phyloP scores from a whole-genome alignment of 2,329 filamentous ascomycete species.

The Ascochyta lentis region DNA sequence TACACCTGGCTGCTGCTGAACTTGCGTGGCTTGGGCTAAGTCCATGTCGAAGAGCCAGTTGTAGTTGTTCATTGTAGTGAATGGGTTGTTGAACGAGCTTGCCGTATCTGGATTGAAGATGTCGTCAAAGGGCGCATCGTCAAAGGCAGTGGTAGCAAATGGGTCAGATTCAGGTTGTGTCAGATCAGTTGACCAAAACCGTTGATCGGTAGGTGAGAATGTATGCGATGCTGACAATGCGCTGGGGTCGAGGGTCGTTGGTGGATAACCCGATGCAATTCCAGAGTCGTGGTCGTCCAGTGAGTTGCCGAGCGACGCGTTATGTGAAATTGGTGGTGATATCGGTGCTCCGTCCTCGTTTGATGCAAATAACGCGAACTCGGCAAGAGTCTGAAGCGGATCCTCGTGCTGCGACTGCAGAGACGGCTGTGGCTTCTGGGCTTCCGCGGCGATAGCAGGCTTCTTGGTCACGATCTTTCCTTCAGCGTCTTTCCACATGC shows the following conservation, averaged over 20 bases:
- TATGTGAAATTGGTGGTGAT: conserved; percentile 45
- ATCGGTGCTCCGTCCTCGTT: conserved; percentile 39
- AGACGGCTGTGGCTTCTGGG: conserved; percentile 12
- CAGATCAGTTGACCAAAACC: conserved; percentile 43
- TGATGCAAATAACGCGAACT: conserved; percentile 30
- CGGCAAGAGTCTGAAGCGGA: conserved; percentile 25
- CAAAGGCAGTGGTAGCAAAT: conserved; percentile 28
- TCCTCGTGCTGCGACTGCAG: conserved; percentile 15
- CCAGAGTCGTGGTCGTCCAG: conserved; percentile 41
- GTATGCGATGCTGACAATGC: conserved; percentile 25
- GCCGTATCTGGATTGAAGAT: conserved; percentile 68
- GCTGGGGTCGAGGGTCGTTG: conserved; percentile 28
- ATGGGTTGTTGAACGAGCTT: conserved; percentile 70
- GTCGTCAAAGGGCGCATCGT: conserved; percentile 57
- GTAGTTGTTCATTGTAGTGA: conserved; percentile 68
- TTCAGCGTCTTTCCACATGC: conserved; percentile 62
- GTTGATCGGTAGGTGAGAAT: conserved; percentile 36
- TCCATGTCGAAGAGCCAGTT: conserved; percentile 67
- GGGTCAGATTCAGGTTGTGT: conserved; percentile 37
- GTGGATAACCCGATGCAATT: conserved; percentile 28
- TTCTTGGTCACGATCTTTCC: conserved; percentile 60
- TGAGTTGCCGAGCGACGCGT: conserved; percentile 34
- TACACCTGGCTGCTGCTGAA: conserved; percentile 18
- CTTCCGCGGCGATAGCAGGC: conserved; percentile 31
- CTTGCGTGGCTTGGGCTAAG: conserved; percentile 27